These are phyloP conservation scores for Entomortierella lignicola DNA, from an alignment of 192 early-diverging fungal species.

Conservation along the genomic window DNA sequence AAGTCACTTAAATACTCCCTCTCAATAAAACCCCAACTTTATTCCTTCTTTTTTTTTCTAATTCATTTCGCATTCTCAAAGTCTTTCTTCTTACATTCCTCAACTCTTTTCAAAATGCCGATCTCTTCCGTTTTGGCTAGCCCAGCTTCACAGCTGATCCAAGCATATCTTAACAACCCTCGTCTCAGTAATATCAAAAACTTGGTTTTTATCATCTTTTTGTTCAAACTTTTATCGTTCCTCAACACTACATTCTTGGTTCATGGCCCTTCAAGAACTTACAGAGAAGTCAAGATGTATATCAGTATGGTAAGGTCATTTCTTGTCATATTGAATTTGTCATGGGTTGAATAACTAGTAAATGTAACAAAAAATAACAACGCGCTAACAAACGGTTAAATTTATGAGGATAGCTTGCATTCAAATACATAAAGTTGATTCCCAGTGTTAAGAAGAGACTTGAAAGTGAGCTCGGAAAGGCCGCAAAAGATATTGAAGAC, in stretches of 20 bases:
- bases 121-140: slow-evolving; percentile 33
- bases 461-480: slow-evolving; percentile 81
- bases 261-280: slow-evolving; percentile 66
- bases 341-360: too few species aligned
- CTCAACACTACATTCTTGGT: slow-evolving; percentile 61
- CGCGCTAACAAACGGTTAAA: not conserved
- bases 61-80: not conserved
- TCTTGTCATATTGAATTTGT: not conserved
- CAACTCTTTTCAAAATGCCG: slow-evolving; percentile 28
- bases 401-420: slow-evolving; percentile 50
- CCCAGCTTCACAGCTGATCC: slow-evolving; percentile 29
- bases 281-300: slow-evolving; percentile 55
- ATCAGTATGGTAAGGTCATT: slow-evolving; percentile 55
- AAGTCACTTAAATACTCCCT: not conserved
- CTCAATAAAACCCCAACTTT: not conserved
- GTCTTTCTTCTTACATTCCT: not conserved
- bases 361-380: not conserved
- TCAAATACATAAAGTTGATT: slow-evolving; percentile 59
- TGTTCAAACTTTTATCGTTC: slow-evolving; percentile 60
- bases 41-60: not conserved
- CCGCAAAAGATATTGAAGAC: slow-evolving; percentile 82
- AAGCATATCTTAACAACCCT: slow-evolving; percentile 57
- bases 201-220: slow-evolving; percentile 67
- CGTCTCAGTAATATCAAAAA: slow-evolving; percentile 66
- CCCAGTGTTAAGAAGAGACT: slow-evolving; percentile 73